These are phyloP conservation scores for Pugionium cornutum DNA, from an alignment of 345 rosid species.

Conservation along the genomic window DNA sequence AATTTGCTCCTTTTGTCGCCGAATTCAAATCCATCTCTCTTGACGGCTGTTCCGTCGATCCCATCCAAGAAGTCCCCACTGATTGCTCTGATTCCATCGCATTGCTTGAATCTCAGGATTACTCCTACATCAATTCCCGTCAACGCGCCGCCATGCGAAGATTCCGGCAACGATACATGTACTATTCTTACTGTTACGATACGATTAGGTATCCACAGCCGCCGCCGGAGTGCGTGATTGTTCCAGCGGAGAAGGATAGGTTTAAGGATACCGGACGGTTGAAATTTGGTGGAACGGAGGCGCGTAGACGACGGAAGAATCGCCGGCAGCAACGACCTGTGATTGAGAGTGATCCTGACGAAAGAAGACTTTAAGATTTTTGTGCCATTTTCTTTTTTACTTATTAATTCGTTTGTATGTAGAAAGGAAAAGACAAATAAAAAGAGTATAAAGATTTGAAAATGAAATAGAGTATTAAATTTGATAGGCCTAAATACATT, in stretches of 20 bases:
- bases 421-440: background rate
- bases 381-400: background rate
- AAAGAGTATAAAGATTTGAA: background rate
- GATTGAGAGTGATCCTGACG: conserved; percentile 43
- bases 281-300: conserved; percentile 66
- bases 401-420: conserved; percentile 28
- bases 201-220: conserved; percentile 54
- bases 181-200: conserved; percentile 88
- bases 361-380: conserved; percentile 27
- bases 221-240: conserved; percentile 66
- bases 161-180: conserved; percentile 72
- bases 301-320: conserved; percentile 32
- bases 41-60: conserved; percentile 70
- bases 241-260: conserved; percentile 51
- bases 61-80: conserved; percentile 50
- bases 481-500: no score
- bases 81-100: conserved; percentile 43
- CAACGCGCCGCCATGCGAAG: conserved; percentile 59
- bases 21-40: conserved; percentile 67
- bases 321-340: conserved; percentile 42
- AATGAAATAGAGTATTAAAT: no score
- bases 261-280: conserved; percentile 69
- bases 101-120: conserved; percentile 47
- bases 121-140: conserved; percentile 42
- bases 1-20: conserved; percentile 70